Evolutionary conservation across 2,329 filamentous ascomycete genomes (phyloP).

Genomic region (Aspergillus sp.): DNA sequence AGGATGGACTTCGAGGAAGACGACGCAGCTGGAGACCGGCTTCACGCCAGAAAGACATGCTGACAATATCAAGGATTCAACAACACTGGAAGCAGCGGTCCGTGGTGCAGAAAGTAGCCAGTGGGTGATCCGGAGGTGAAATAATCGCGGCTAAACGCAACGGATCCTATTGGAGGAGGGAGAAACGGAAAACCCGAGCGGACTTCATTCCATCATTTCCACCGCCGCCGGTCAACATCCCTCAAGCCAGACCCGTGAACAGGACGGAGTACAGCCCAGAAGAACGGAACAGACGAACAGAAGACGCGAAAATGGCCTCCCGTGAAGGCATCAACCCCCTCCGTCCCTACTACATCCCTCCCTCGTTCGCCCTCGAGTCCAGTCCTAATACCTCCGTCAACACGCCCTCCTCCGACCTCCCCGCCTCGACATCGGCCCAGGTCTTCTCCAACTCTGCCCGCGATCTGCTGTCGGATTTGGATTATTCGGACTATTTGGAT

Average conservation of each 20-base stretch:
- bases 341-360: conserved; percentile 55
- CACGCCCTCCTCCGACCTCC: conserved; percentile 17
- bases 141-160: background rate
- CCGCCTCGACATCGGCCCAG: conserved; percentile 37
- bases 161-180: background rate
- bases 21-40: conserved; percentile 25
- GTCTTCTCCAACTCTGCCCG: conserved; percentile 59
- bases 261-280: too few relatives aligned
- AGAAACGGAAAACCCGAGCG: conserved; percentile 12
- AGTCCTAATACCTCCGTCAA: conserved; percentile 25
- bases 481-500: conserved; percentile 84
- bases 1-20: conserved; percentile 54
- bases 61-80: conserved; percentile 1
- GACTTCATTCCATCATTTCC: conserved; percentile 3
- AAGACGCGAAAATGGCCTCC: conserved; percentile 14
- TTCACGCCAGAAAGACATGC: conserved; percentile 29
- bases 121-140: too few relatives aligned
- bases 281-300: background rate
- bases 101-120: too few relatives aligned
- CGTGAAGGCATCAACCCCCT: conserved; percentile 51
- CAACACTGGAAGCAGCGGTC: too few relatives aligned
- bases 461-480: conserved; percentile 79
- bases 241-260: too few relatives aligned
- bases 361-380: conserved; percentile 54
- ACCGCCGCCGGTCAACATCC: background rate